Evolutionary conservation across 305 asterid species (phyloP).

Genomic region (Fraxinus dipetala): DNA sequence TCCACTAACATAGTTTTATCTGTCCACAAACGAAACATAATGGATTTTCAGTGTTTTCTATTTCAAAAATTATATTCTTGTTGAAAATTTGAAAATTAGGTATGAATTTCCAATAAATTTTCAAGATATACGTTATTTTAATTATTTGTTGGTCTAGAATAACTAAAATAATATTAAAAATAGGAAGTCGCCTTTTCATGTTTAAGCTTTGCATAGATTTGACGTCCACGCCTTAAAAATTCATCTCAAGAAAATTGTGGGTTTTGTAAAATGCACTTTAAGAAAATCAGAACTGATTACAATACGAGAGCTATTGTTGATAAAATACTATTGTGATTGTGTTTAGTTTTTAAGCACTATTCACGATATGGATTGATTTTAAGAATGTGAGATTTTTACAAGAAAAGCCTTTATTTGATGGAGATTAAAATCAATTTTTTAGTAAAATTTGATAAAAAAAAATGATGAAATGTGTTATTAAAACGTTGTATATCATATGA

Average conservation of each 20-base stretch:
- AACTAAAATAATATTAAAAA: too few relatives aligned
- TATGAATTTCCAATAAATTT: too few relatives aligned
- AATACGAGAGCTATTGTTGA: background rate
- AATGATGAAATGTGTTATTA: too few relatives aligned
- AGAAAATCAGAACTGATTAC: background rate
- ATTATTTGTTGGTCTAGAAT: background rate
- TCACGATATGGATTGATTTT: background rate
- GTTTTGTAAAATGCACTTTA: background rate
- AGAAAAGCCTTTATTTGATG: background rate
- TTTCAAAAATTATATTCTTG: too few relatives aligned
- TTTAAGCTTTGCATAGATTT: background rate
- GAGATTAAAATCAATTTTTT: too few relatives aligned
- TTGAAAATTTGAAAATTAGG: too few relatives aligned
- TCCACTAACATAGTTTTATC: too few relatives aligned
- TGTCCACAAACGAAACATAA: background rate
- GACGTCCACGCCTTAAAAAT: background rate
- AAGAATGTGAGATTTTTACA: background rate
- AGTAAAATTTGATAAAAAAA: too few relatives aligned
- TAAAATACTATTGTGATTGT: background rate
- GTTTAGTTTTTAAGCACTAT: too few relatives aligned
- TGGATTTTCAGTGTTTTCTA: background rate
- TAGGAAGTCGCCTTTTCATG: background rate
- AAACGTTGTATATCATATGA: too few relatives aligned
- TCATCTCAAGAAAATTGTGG: background rate
- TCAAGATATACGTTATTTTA: background rate